Base-by-base conservation (phyloP, 208 protist species). In the Trypanosoma theileri region DNA sequence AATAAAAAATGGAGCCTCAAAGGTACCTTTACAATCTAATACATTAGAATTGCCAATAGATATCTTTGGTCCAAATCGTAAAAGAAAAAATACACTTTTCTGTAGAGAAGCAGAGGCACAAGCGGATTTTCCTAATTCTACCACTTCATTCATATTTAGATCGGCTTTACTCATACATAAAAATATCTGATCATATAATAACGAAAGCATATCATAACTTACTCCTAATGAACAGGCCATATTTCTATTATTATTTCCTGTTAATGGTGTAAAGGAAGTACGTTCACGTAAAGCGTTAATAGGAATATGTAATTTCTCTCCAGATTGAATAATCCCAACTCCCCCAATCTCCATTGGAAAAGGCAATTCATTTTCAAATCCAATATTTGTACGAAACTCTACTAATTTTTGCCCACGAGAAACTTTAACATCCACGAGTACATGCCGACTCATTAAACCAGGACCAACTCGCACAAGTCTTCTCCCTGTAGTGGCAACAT, bases 181-280 rank as follows among this genome's bases (percentile, higher is more conserved):
- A 40, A 91, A 77, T 1, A 73, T 79, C 14, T 84, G 65, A 12
- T 74, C 68, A 13, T 76, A 63, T 6, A 91, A 62, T 35, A 73
- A 69, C 0, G 85, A 81, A 14, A 93, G 65, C 41, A 68, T 75
- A 59, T 91, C 82, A 56, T 89, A 91, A 21, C 72, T 73, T n/a
- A 91, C 64, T 42, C 88, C 88, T 7, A 91, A 68, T 9, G 76
- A 50, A 42, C 69, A 72, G 17, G 65, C 17, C 6, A 35, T 35
- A 11, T 76, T 46, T 28, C 9, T 42, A 58, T 69, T 76, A 42
- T 44, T 22, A 11, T 55, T 24, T 31, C 19, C 53, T 16, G 65
- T 65, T 14, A 73, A 28, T 6, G 81, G 81, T 19, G 64, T 42
- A 67, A 87, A 84, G 7, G 41, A 56, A 4, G 75, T 59, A 11